These are phyloP conservation scores for Sungouiozyma intestinalis DNA, from an alignment of 805 yeast species.

Conservation along the genomic window DNA sequence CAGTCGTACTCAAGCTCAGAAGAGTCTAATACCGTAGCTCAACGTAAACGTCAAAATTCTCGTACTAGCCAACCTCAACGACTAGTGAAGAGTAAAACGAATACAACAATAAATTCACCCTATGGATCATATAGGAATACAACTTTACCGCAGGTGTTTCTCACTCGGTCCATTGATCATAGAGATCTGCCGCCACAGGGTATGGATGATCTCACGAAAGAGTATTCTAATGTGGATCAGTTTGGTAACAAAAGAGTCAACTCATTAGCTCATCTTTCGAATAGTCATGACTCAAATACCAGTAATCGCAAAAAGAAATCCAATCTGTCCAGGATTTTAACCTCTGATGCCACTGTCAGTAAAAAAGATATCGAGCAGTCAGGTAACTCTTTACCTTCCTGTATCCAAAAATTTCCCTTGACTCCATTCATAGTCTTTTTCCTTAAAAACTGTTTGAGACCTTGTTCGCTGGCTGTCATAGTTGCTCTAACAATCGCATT, in stretches of 20 bases:
- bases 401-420: slow-evolving; percentile 22
- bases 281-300: slow-evolving; percentile 1
- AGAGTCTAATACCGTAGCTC: neutral
- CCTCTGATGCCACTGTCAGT: slow-evolving; percentile 27
- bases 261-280: slow-evolving; percentile 3
- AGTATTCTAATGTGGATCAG: slow-evolving; percentile 33
- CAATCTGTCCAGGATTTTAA: slow-evolving; percentile 24
- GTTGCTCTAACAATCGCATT: slow-evolving; percentile 58
- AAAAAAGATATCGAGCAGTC: slow-evolving; percentile 25
- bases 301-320: slow-evolving; percentile 15
- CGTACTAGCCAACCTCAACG: neutral
- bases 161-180: slow-evolving; percentile 18
- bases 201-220: slow-evolving; percentile 37
- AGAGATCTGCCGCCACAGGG: slow-evolving; percentile 34
- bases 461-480: slow-evolving; percentile 63
- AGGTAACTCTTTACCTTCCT: slow-evolving; percentile 20
- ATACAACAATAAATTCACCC: neutral
- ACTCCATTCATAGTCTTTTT: slow-evolving; percentile 26
- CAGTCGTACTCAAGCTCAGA: neutral
- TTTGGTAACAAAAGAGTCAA: slow-evolving; percentile 21
- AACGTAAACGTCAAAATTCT: neutral
- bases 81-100: neutral
- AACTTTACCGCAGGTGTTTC: neutral
- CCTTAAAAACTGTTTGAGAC: slow-evolving; percentile 51
- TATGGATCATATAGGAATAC: neutral